These are phyloP conservation scores for Trichophyton mentagrophytes DNA, from an alignment of 2,329 filamentous ascomycete genomes.

Conservation along the genomic window DNA sequence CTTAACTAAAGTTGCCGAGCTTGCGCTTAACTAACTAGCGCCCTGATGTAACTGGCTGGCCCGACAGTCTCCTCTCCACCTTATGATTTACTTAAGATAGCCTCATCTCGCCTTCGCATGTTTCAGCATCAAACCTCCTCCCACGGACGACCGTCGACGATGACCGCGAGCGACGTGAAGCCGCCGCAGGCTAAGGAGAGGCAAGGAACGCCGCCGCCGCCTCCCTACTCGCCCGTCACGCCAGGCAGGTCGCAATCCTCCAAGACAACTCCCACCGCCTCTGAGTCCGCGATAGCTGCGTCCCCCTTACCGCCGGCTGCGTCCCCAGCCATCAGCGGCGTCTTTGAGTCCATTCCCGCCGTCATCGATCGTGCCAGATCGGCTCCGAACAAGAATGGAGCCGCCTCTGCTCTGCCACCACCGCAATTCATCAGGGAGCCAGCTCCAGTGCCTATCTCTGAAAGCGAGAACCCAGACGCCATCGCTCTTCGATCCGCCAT, in stretches of 20 bases:
- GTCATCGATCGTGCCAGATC: background rate
- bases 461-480: slow-evolving; percentile 61
- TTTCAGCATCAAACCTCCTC: background rate
- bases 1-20: no score
- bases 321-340: background rate
- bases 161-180: background rate
- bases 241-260: slow-evolving; percentile 27
- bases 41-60: no score
- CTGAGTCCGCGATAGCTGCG: background rate
- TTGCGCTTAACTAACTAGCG: no score
- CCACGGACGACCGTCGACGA: background rate
- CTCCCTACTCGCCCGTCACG: slow-evolving; percentile 37
- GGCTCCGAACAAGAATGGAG: background rate
- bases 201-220: slow-evolving; percentile 30
- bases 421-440: slow-evolving; percentile 24
- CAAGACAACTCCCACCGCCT: background rate
- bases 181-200: background rate
- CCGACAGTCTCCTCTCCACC: no score
- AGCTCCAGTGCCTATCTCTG: slow-evolving; percentile 33
- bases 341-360: background rate
- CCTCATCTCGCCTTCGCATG: background rate
- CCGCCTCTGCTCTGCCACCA: background rate
- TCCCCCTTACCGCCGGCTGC: background rate
- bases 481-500: slow-evolving; percentile 78
- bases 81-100: background rate